phyloP scores from a whole-genome alignment of 495 filamentous ascomycete species.

The Pyronema domesticum region DNA sequence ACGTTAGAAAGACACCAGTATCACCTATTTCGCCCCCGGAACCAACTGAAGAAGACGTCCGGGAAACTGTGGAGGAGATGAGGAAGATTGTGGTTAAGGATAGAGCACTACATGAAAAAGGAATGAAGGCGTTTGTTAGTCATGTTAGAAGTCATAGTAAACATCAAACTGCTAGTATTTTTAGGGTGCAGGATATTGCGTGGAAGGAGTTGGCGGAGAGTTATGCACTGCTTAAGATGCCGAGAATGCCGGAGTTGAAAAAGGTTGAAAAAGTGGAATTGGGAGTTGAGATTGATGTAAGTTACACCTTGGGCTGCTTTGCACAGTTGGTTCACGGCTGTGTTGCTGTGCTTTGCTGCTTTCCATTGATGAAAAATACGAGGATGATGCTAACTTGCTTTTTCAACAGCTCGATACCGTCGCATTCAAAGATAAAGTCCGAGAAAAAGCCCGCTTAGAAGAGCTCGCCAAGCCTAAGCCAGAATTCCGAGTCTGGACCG shows the following conservation, averaged over 20 bases:
- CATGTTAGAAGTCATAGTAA: conserved; percentile 84
- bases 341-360: no score
- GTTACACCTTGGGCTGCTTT: not conserved
- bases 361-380: no score
- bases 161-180: conserved; percentile 79
- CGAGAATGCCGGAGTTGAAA: conserved; percentile 85
- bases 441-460: conserved; percentile 52
- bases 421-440: conserved; percentile 58
- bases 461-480: conserved; percentile 27
- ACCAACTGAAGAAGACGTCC: conserved; percentile 37
- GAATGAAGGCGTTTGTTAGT: conserved; percentile 76
- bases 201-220: conserved; percentile 66
- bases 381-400: not conserved
- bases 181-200: conserved; percentile 61
- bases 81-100: conserved; percentile 47
- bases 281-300: conserved; percentile 41
- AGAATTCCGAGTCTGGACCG: conserved; percentile 20
- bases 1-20: conserved; percentile 78
- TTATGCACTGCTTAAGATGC: conserved; percentile 70
- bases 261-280: conserved; percentile 39
- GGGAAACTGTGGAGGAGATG: conserved; percentile 34
- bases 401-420: conserved; percentile 32
- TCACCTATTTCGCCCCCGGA: conserved; percentile 30
- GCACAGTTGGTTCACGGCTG: no score
- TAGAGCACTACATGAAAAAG: conserved; percentile 72